Base-by-base conservation (phyloP, 371 early-diverging fungal species). In the Cokeromyces recurvatus region DNA sequence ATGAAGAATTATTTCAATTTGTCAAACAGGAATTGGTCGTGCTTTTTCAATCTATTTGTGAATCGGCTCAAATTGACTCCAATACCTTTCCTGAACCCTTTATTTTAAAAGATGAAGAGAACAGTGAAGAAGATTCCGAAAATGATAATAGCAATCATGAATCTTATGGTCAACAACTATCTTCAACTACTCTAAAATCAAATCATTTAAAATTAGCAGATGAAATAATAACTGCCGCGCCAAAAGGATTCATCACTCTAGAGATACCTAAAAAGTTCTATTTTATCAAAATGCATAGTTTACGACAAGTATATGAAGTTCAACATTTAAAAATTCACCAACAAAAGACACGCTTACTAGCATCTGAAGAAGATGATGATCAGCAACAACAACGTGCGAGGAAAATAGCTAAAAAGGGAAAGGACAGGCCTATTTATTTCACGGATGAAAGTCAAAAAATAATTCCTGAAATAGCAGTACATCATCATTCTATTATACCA, bases 21-120 rank as follows among this genome's bases (percentile, higher is more conserved):
- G 66, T 68, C 0, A 64, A 66, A 34, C 53, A 49, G n/a, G 67
- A 66, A 25, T 24, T 64, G 17, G 21, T 34, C 5, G 54, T 48
- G 22, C 20, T 72, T 11, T 51, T 62, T 15, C 46, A 54, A 17
- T 62, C 68, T 8, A 60, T 78, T 48, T 68, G 71, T 23, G 53
- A 71, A 24, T 64, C 77, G 15, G 71, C 70, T 6, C 64, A 71
- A 16, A 57, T 78, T 15, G 47, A 57, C 15, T 38, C 47, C 7
- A 20, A 46, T 3, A 32, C 47, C 20, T 38, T 57, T 12, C 57
- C 57, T 21, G 9, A 45, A 9, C 47, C 57, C 20, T 36, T 36
- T 1, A n/a, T 49, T 8, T 20, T 31, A 12, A n/a, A 35, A 22
- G 25, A 43, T 2, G 37, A 32, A 8, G 24, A 39, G 1, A 36